phyloP scores from a whole-genome alignment of 345 rosid species.

The Eucalyptus sideroxylon region DNA sequence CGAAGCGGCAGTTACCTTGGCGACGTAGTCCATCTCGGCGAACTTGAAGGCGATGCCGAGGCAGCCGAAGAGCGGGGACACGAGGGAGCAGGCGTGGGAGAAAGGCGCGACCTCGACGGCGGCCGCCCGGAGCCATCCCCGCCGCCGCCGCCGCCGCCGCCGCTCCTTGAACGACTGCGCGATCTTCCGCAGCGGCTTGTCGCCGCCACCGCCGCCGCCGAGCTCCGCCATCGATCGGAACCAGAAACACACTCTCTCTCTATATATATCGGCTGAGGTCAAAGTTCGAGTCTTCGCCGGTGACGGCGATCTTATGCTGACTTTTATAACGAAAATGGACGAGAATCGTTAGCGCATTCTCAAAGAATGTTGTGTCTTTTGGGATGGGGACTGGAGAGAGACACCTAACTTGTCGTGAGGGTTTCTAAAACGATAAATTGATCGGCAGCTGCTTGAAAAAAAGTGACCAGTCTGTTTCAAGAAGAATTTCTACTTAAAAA shows the following conservation, averaged over 20 bases:
- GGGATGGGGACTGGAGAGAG: no score
- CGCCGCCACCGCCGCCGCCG: slow-evolving; percentile 5
- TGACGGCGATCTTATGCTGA: no score
- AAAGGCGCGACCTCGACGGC: slow-evolving; percentile 59
- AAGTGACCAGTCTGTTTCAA: no score
- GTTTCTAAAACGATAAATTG: no score
- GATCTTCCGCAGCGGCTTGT: slow-evolving; percentile 47
- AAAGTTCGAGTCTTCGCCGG: no score
- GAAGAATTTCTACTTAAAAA: no score
- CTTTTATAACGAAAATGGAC: no score
- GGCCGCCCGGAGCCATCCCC: slow-evolving; percentile 10
- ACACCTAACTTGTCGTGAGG: no score
- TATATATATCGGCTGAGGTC: neutral
- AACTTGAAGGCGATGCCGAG: slow-evolving; percentile 94
- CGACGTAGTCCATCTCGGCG: slow-evolving; percentile 92
- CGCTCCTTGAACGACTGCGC: slow-evolving; percentile 52
- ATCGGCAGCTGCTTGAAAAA: no score
- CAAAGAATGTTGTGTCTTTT: no score
- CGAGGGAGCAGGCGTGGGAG: slow-evolving; percentile 80
- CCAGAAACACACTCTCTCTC: neutral
- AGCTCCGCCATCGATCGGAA: slow-evolving; percentile 21
- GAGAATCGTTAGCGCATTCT: no score
- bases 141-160: slow-evolving; percentile 14
- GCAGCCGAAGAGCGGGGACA: slow-evolving; percentile 90
- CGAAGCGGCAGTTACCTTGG: slow-evolving; percentile 39